Percentiles rank a stretch among this genome's conserved stretches.
These are phyloP conservation scores for Lactifluus volemus DNA, from an alignment of 768 basidiomycete genomes.

Conservation along the genomic window DNA sequence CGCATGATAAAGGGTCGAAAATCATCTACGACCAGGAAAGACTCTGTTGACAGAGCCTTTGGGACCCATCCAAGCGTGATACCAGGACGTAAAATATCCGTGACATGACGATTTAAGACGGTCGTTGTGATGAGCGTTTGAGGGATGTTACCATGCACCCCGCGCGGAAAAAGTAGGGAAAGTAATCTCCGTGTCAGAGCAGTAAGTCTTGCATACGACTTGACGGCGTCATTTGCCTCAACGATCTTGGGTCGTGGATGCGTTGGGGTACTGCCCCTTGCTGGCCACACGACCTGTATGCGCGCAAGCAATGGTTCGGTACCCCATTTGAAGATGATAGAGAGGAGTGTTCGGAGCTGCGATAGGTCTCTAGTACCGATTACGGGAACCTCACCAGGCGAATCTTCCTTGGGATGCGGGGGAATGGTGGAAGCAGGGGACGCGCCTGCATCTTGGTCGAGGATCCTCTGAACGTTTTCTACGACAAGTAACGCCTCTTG, in stretches of 20 bases:
- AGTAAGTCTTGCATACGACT: slow-evolving; percentile 38
- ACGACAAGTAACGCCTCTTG: slow-evolving; percentile 14
- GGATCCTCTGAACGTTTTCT: slow-evolving; percentile 15
- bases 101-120: slow-evolving; percentile 47
- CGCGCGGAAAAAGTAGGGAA: slow-evolving; percentile 43
- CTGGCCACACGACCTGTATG: slow-evolving; percentile 35
- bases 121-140: slow-evolving; percentile 55
- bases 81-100: slow-evolving; percentile 50
- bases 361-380: slow-evolving; percentile 63
- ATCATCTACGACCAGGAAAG: slow-evolving; percentile 34
- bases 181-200: slow-evolving; percentile 38
- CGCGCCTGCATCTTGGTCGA: slow-evolving; percentile 7
- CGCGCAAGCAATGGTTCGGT: slow-evolving; percentile 43
- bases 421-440: not conserved
- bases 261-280: slow-evolving; percentile 19
- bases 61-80: slow-evolving; percentile 71
- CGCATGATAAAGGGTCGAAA: slow-evolving; percentile 46
- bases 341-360: slow-evolving; percentile 52
- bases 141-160: slow-evolving; percentile 37
- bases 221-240: slow-evolving; percentile 35
- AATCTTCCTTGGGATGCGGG: not conserved
- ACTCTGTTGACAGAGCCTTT: slow-evolving; percentile 34
- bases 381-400: slow-evolving; percentile 23
- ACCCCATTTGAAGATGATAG: slow-evolving; percentile 68
- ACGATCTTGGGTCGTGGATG: slow-evolving; percentile 31